Base-by-base conservation (phyloP, 805 yeast species). In the Barnettozyma botsteinii region DNA sequence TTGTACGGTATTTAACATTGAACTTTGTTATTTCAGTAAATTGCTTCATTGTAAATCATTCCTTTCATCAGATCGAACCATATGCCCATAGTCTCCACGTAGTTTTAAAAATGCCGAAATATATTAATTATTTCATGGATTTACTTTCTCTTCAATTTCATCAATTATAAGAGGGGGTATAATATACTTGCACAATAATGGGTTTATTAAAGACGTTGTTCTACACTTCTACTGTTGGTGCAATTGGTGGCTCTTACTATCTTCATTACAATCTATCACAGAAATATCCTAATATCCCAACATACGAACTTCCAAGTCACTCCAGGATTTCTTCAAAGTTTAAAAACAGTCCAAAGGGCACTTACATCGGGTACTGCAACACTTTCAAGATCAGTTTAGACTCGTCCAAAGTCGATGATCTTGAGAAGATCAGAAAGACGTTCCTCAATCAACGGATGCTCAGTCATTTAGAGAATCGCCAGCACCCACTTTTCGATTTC, bases 361-460 rank as follows among this genome's bases (percentile, higher is more conserved):
- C 40, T 8, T 38, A 45, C 20, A 42, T 48, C 15, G 52, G 53
- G 4, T 53, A 52, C 31, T 42, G 51, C 19, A 53, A 53, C 33
- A 41, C 47, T 1, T 53, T 33, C 37, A 52, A 48, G 35, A 31
- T 45, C 18, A 45, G 38, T 2, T 21, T 52, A 7, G 31, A 29
- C 11, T 14, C 38, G 2, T n/a, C 31, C 11, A 37, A 37, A 20
- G 28, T 33, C 3, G n/a, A 31, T 4, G 29, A 21, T 7, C n/a
- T 43, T 11, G 23, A 30, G 2, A 29, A 31, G 17, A 22, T 37
- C 22, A 40, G 33, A 15, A 20, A 17, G 11, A 27, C 26, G 8
- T 28, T 43, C 12, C 15, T 43, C 10, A 17, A 15, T 4, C 21
- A 33, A 14, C 40, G 38, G 6, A 10, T 38, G 19, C 14, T 31